Evolutionary conservation across 768 basidiomycete species (phyloP), one percentile per base, ranked within the genome.

Genomic region (Lentinula edodes): DNA sequence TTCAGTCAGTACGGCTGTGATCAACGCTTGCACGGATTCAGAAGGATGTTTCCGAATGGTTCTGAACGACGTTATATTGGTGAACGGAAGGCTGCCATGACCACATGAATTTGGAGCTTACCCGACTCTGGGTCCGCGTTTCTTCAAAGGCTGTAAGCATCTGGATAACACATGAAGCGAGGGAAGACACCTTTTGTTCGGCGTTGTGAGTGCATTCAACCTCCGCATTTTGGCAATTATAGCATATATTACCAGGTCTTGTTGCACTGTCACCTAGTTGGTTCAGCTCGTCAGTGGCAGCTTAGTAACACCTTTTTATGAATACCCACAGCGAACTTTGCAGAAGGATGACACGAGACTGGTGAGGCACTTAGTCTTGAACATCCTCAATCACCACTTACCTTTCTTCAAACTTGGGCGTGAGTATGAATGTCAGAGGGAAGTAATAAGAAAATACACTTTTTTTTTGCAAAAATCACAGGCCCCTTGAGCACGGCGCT

Each of bases 21-120:
- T 50, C 23, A 59, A 18, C 9, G 58, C 43, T 39, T 59, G 58
- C 42, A 59, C 58, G 6, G 58, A 59, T 20, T 59, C 58, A 23
- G 58, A 59, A 6, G 43, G 58, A n/a, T 59, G 58, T 39, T 59
- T 51, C 12, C 43, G 58, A 28, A 59, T 51, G 10, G 48, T 59
- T 10, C 48, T 59, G 35, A 32, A 34, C 13, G 20, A 36, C 10
- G n/a, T 16, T 34, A 23, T 7, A 34, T 9, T 28, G 41, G 55
- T 56, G 10, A 28, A 15, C 5, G 38, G 23, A 6, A 45, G 43
- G n/a, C n/a, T 45, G 8, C 15, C 34, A 5, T 5, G 18, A 6
- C 4, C 38, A 23, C 41, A 15, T 2, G 6, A 28, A 43, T 10
- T 38, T 20, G 15, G 20, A 8, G 46, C 55, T 43, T 9, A 56